These are phyloP conservation scores for Fusarium brevicatenulatum DNA, from an alignment of 2,329 filamentous ascomycete species.

Conservation along the genomic window DNA sequence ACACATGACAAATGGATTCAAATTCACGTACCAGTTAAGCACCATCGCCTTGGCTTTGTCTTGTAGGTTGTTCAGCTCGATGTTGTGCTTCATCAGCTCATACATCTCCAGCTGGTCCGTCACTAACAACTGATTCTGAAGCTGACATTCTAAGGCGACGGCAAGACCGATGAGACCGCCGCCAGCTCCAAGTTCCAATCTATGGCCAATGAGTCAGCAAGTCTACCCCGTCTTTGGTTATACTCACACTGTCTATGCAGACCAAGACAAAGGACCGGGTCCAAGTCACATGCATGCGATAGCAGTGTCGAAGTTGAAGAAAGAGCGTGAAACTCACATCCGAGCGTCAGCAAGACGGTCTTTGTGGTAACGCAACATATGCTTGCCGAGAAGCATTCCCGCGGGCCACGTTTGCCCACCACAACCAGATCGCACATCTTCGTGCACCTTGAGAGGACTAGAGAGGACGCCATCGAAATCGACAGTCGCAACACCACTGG, in stretches of 20 bases:
- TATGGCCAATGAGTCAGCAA: constrained; percentile 52
- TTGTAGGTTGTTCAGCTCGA: constrained; percentile 78
- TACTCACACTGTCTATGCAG: constrained; percentile 19
- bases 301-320: not conserved
- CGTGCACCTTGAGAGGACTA: constrained; percentile 77
- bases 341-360: constrained; percentile 71
- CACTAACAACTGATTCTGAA: constrained; percentile 71
- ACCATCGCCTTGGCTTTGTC: constrained; percentile 72
- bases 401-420: constrained; percentile 96
- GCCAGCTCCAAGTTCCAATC: constrained; percentile 91
- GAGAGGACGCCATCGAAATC: constrained; percentile 80
- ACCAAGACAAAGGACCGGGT: not conserved
- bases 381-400: constrained; percentile 86
- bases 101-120: constrained; percentile 92
- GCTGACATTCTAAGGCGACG: constrained; percentile 65
- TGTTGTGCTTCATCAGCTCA: constrained; percentile 86
- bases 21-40: constrained; percentile 77
- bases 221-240: not conserved
- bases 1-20: not conserved
- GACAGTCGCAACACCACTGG: constrained; percentile 61
- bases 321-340: constrained; percentile 65
- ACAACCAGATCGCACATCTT: constrained; percentile 88
- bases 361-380: constrained; percentile 80
- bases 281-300: constrained; percentile 20
- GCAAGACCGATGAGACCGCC: constrained; percentile 84